Evolutionary conservation across 495 filamentous ascomycete genomes (phyloP), one percentile per base, ranked within the genome.

Genomic region (Penicillium diatomitis): DNA sequence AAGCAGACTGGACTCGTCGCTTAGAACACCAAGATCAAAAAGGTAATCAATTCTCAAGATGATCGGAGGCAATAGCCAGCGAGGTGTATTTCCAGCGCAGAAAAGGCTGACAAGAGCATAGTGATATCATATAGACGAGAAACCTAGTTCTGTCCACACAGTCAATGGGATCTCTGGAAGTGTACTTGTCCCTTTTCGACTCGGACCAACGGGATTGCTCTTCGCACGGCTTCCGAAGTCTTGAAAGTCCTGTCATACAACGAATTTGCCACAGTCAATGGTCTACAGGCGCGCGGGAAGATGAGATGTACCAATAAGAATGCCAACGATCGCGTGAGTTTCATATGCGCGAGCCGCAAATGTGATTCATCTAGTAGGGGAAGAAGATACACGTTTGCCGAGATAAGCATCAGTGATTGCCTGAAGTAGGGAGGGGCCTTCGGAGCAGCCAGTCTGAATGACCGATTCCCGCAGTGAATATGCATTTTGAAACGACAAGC

Each of bases 301-400:
- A 4, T 20, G 8, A 6, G n/a, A 28, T 36, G 37, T 12, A 11
- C 51, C 51, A 54, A 58, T 54, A 50, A 54, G 46, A n/a, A 38
- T 34, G 12, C 6, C 1, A 1, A 20, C 20, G 20, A 20, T 20
- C 20, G 27, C n/a, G 20, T 12, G 41, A 40, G 29, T 47, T 49
- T 47, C 31, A 11, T 50, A 35, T 45, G 33, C 20, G 50, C 27
- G 35, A 20, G 27, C 7, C 28, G 44, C 12, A 11, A 39, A 58
- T 60, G 50, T 62, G 60, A 62, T 55, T 38, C 49, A 32, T 60
- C 60, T 34, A 60, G 33, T 52, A 53, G 58, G 55, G 53, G 44
- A 27, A 27, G 36, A 34, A 6, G 38, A 43, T 41, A 47, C 39
- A 28, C 12, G 47, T 44, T 29, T 32, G 32, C 34, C 44, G n/a